Conservation (phyloP, 192 early-diverging fungal genomes). For the Backusella tarrabulga region DNA sequence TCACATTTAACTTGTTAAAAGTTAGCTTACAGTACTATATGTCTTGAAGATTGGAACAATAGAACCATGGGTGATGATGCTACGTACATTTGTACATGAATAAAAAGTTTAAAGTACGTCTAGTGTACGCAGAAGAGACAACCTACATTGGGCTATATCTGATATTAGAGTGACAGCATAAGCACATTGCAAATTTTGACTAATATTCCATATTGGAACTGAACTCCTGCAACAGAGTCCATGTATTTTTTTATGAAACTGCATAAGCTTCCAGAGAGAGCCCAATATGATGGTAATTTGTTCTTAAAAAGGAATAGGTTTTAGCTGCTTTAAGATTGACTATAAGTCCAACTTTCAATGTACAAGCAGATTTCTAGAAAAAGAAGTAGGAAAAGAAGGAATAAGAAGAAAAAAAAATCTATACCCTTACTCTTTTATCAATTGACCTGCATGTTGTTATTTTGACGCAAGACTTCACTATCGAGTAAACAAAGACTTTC, state of each 20-base stretch:
- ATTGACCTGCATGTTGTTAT: background rate
- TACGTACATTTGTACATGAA: background rate
- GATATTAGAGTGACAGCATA: background rate
- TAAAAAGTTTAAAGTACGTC: background rate
- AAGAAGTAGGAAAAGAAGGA: background rate
- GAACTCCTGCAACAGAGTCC: background rate
- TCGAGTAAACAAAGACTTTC: background rate
- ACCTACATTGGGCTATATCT: background rate
- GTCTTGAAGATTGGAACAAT: background rate
- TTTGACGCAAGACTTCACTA: too few relatives aligned
- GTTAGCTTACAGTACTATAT: background rate
- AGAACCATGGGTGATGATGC: background rate
- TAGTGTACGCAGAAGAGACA: background rate
- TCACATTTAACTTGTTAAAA: background rate
- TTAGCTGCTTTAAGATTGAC: background rate
- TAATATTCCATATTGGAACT: background rate
- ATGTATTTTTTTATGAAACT: background rate
- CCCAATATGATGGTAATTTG: background rate
- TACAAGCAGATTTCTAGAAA: background rate
- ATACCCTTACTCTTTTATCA: background rate
- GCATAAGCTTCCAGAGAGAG: background rate
- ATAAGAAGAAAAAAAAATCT: background rate
- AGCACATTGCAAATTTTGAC: background rate
- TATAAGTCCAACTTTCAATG: background rate
- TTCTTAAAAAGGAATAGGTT: background rate